Evolutionary conservation across 2,329 filamentous ascomycete genomes (phyloP), one percentile per base, ranked within the genome.

Genomic region (Neospermospora avenae): DNA sequence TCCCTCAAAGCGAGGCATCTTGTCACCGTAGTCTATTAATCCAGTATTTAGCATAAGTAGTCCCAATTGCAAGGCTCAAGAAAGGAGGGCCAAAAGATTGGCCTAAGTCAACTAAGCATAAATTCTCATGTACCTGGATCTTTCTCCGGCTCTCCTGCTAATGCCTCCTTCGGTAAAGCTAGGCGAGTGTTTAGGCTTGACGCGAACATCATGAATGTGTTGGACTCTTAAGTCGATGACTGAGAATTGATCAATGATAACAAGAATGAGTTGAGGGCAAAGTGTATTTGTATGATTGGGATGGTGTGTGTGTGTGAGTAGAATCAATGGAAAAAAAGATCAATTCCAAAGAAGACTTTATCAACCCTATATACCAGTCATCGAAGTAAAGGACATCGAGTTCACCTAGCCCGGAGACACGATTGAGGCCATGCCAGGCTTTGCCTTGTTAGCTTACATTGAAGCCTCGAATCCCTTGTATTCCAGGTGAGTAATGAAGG

Each of bases 1-100:
- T 28, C 55, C 55, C 34, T 37, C 35, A 35, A 57, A 57, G 55
- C 55, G 55, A 49, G 55, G 55, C 55, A 57, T 48, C 35, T 35
- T 57, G 31, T 57, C 55, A 37, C 55, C 55, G 31, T 39, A 57
- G 42, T 49, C 55, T 57, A 35, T 35, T 51, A 20, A 41, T 5
- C 39, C 7, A 41, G 24, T 18, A 49, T 14, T 57, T 57, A 57
- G 44, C 13, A 49, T 35, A 18, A 57, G 18, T n/a, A 2, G 48
- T 28, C 14, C 10, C 8, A n/a, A 22, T 45, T 41, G 39, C 11
- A 41, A 55, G 22, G 53, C 53, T 20, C 3, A 6, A 6, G 28
- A 18, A 51, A 51, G 28, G 18, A 51, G n/a, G 25, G 53, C 16
- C 16, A n/a, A 45, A 44, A 18, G 28, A 45, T 35, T 24, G 8